Evolutionary conservation across 768 basidiomycete species (phyloP).

Genomic region (Leccinum uliginosum): DNA sequence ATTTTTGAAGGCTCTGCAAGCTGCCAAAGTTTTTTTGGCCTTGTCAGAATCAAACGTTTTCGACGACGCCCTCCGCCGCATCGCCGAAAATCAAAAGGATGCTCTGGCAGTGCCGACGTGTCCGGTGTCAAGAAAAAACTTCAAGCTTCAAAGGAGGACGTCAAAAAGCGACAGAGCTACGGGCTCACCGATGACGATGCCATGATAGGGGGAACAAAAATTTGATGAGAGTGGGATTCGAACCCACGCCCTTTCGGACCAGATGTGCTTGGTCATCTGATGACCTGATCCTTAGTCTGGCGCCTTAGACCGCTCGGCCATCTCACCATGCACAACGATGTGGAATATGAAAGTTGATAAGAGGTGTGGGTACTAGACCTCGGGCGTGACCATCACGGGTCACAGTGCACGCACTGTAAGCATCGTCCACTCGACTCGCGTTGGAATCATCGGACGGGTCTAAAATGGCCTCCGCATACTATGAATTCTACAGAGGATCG

Average conservation of each 20-base stretch:
- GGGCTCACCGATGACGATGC: too few species aligned
- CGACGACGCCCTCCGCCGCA: too few species aligned
- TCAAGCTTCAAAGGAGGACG: too few species aligned
- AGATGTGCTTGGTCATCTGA: slow-evolving; percentile 24
- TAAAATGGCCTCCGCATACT: slow-evolving; percentile 77
- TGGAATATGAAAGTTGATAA: neutral
- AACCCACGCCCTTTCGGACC: slow-evolving; percentile 41
- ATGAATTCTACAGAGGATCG: slow-evolving; percentile 89
- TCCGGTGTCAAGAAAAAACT: too few species aligned
- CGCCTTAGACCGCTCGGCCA: slow-evolving; percentile 63
- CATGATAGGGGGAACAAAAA: too few species aligned
- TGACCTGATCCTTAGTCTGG: slow-evolving; percentile 50
- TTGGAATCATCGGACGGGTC: slow-evolving; percentile 9
- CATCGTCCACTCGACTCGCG: slow-evolving; percentile 4
- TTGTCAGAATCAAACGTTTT: too few species aligned
- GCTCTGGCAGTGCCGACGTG: too few species aligned
- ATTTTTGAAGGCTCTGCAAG: too few species aligned
- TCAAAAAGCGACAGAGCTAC: too few species aligned
- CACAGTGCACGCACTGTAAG: slow-evolving; percentile 11
- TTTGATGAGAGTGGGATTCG: slow-evolving; percentile 37
- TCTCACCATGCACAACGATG: slow-evolving; percentile 25
- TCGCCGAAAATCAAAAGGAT: too few species aligned
- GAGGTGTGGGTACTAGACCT: neutral
- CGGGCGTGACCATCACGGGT: slow-evolving; percentile 23
- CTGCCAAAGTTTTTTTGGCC: too few species aligned